Conservation (phyloP, 2,329 filamentous ascomycete species). For the Aspergillus sp. region DNA sequence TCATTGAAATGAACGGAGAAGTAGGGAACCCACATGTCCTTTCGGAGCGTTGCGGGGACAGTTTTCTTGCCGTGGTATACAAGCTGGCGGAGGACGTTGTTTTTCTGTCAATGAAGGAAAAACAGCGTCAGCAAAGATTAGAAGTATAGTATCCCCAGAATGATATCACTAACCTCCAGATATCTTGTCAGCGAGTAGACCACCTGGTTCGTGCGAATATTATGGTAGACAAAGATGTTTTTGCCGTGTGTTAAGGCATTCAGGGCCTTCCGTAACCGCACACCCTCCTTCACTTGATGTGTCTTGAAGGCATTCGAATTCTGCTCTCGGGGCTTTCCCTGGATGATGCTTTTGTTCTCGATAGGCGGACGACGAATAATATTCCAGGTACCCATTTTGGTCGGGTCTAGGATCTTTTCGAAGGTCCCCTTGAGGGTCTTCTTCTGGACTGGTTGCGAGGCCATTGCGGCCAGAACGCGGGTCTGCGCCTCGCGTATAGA, state of each 20-base stretch:
- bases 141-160: background rate
- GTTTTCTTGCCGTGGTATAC: constrained; percentile 65
- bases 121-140: background rate
- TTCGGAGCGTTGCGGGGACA: constrained; percentile 56
- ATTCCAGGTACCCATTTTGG: constrained; percentile 39
- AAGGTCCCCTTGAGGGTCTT: constrained; percentile 30
- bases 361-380: constrained; percentile 37
- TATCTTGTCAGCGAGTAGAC: constrained; percentile 61
- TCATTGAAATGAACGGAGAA: constrained; percentile 58
- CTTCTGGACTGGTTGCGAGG: constrained; percentile 27
- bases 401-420: constrained; percentile 35
- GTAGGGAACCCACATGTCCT: constrained; percentile 63
- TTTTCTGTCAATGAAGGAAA: constrained; percentile 41
- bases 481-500: constrained; percentile 13
- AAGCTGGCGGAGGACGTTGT: constrained; percentile 56
- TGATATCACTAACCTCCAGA: constrained; percentile 50
- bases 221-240: constrained; percentile 63
- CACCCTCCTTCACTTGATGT: constrained; percentile 36
- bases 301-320: constrained; percentile 45
- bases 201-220: constrained; percentile 63
- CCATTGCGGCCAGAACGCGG: constrained; percentile 34
- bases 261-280: constrained; percentile 46
- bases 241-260: constrained; percentile 52
- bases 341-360: constrained; percentile 37
- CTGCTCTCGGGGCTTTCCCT: constrained; percentile 40